Conservation (phyloP, 75 land plant genomes). For the Cunninghamia lanceolata region DNA sequence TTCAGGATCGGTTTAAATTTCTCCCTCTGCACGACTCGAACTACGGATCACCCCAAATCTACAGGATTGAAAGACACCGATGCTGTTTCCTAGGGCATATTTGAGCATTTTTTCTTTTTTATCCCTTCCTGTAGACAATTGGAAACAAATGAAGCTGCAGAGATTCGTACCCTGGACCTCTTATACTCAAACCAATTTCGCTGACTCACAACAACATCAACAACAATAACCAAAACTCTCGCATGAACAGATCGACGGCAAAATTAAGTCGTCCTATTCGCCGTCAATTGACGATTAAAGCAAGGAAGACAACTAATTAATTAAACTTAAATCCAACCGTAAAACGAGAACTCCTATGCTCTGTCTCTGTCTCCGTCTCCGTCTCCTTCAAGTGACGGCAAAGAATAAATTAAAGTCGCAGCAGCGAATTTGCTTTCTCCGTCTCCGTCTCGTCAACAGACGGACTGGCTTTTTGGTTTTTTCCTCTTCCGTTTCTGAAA, state of each 20-base stretch:
- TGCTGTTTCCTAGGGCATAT: not conserved
- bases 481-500: not conserved
- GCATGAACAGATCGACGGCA: not conserved
- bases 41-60: not conserved
- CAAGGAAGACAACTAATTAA: not conserved
- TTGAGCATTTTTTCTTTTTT: not conserved
- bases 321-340: not conserved
- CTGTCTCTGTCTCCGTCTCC: not conserved
- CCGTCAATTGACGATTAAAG: not conserved
- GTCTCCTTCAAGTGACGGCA: not conserved
- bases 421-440: not conserved
- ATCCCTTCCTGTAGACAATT: not conserved
- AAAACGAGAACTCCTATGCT: not conserved
- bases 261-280: not conserved
- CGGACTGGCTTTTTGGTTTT: not conserved
- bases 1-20: not conserved
- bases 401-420: not conserved
- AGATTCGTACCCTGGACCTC: slow-evolving; percentile 5
- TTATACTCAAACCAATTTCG: not conserved
- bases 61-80: not conserved
- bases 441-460: not conserved
- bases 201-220: not conserved
- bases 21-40: not conserved
- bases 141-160: not conserved
- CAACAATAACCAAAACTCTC: not conserved